Base-by-base conservation (phyloP, 2,329 filamentous ascomycete genomes). In the Epichloe baconii region DNA sequence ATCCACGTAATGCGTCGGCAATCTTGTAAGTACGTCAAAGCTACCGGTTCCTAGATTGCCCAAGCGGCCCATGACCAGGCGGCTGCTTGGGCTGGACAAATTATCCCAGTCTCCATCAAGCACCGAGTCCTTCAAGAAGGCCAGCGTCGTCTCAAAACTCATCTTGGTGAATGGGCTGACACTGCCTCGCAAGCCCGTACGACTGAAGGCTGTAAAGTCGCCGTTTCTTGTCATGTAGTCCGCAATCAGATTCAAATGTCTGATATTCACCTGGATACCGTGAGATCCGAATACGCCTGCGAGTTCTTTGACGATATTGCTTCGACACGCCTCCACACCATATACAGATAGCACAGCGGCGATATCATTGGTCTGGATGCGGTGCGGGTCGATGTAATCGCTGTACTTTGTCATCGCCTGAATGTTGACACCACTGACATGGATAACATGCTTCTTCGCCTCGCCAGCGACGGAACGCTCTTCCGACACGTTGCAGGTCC, bases 151-250 rank as follows among this genome's bases (percentile, higher is more conserved):
- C 77, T 98, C 93, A 71, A 97, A 98, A 67, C 88, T 95, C 91
- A 97, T 97, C 77, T 97, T 97, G 70, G 93, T 91, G 60, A 98
- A 91, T 0, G 93, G 89, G 58, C 84, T 90, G 31, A 91, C 84
- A 62, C 88, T 90, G 57, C 86, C 83, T 63, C 82, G 83, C 54
- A 98, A 74, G 1, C 91, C 93, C 64, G 87, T 94, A 47, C 93
- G 85, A 69, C 88, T 95, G 72, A 98, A 98, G 1, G 93, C 84
- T 46, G 83, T 86, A 71, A 94, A 98, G 2, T 81, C 83, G 57
- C 93, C 93, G 53, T 83, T 84, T 49, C 91, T 80, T n/a, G 93
- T 98, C 93, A 98, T 98, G 67, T 88, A 88, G 67, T 98, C 93
- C 45, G 86, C 91, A 60, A 98, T 97, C 58, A 98, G 77, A 69